Conservation (phyloP, 805 yeast species). For the Ogataea nakhonphanomensis region DNA sequence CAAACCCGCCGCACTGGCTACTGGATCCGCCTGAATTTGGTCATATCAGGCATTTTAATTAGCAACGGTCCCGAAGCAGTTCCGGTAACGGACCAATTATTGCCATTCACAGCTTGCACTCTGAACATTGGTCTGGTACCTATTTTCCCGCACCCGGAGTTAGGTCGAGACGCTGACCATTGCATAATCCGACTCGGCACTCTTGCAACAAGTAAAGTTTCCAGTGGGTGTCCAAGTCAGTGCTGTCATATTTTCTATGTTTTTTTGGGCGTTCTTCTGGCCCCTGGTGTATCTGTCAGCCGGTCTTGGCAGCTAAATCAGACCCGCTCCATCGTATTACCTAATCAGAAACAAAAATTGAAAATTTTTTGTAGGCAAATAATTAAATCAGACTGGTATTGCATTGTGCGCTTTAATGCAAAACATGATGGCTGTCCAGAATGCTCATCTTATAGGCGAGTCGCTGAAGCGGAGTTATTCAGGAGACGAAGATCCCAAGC, state of each 20-base stretch:
- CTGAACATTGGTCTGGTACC: no score
- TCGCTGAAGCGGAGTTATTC: conserved; percentile 10
- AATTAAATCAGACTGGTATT: conserved; percentile 4
- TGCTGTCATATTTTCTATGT: no score
- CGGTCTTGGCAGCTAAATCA: not conserved
- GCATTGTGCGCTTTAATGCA: conserved; percentile 15
- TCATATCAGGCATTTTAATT: not conserved
- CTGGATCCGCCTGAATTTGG: not conserved
- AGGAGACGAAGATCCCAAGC: conserved; percentile 4
- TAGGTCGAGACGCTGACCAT: no score
- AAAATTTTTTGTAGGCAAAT: conserved; percentile 10
- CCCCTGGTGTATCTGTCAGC: not conserved
- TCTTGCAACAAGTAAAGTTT: no score
- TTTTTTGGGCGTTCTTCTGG: no score
- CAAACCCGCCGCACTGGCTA: no score
- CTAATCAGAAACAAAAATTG: conserved; percentile 4
- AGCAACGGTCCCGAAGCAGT: no score
- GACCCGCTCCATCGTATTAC: conserved; percentile 1
- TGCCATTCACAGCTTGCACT: no score
- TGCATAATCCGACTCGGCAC: no score
- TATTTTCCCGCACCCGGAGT: no score
- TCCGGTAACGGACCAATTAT: no score
- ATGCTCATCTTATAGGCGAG: conserved; percentile 10
- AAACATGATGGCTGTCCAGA: conserved; percentile 23
- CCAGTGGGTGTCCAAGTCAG: no score